phyloP scores from a whole-genome alignment of 129 eudicot species.

The Mikania micrantha region DNA sequence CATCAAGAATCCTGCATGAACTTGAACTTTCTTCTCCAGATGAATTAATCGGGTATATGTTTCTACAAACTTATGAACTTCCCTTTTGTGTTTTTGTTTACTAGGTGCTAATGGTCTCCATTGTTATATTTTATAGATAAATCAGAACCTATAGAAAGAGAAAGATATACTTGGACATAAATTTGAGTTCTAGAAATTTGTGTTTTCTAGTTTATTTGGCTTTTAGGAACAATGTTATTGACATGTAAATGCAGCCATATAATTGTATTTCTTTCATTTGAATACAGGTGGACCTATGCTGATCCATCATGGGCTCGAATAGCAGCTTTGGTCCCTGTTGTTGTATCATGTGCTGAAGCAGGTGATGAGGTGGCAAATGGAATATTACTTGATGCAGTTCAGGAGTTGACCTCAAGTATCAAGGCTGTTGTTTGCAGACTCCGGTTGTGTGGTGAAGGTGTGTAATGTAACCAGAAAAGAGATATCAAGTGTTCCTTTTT shows the following conservation, averaged over 20 bases:
- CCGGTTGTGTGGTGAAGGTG: slow-evolving; percentile 79
- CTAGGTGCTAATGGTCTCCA: background rate
- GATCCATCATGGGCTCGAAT: slow-evolving; percentile 98
- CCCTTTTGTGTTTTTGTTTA: background rate
- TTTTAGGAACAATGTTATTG: background rate
- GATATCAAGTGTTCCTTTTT: background rate
- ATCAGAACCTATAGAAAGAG: background rate
- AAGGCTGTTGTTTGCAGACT: slow-evolving; percentile 85
- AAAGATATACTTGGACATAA: background rate
- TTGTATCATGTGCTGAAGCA: slow-evolving; percentile 80
- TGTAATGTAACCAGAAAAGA: background rate
- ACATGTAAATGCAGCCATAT: background rate
- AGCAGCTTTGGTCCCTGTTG: slow-evolving; percentile 77
- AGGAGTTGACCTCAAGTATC: slow-evolving; percentile 81
- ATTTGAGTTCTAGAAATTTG: background rate
- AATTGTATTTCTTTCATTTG: slow-evolving; percentile 14
- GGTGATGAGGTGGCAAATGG: slow-evolving; percentile 82
- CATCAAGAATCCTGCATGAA: slow-evolving; percentile 41
- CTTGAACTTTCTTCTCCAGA: slow-evolving; percentile 86
- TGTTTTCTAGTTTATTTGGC: background rate
- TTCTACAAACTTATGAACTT: slow-evolving; percentile 16
- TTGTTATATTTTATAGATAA: background rate
- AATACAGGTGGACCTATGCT: slow-evolving; percentile 85
- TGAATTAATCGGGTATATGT: slow-evolving; percentile 81
- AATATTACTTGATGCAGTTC: slow-evolving; percentile 72